Base-by-base conservation (phyloP, 1,284 basidiomycete species). In the Austroboletus novae-zelandiae region DNA sequence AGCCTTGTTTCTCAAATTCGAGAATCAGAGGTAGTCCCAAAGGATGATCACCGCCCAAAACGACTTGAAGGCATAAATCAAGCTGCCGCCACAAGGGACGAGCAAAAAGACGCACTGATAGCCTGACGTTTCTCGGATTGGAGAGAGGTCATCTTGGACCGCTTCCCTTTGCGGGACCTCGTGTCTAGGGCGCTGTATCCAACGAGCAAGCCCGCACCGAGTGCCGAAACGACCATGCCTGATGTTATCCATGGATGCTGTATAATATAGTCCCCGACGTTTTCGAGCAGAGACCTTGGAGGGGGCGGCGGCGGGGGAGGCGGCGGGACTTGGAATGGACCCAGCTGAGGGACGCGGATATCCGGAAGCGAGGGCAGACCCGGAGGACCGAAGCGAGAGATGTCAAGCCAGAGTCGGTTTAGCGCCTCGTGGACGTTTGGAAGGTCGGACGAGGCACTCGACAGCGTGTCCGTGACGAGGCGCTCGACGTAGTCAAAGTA, bases 31-130 rank as follows among this genome's bases (percentile, higher is more conserved):
- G 83, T 17, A 80, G 72, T 11, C 81, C 89, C 43, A 86, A 74
- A 1, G 84, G 79, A 29, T 78, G 74, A 61, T 93, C 90, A 17
- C 84, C 90, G 37, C 91, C 91, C 42, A 93, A 76, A 20, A 93
- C 78, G 43, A 92, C 89, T 91, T 61, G 53, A 37, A 46, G 50
- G 41, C 47, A 42, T 40, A 29, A 10, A 56, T 60, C 49, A 61
- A 36, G 39, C 31, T 15, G 47, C 40, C n/a, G 51, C 25, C 47
- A 13, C 30, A 30, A 29, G 42, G n/a, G 17, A 43, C 20, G 31
- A 51, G 32, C 15, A 17, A 48, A 40, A 43, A 18, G 7, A 76
- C 82, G 52, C 55, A 90, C 88, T 84, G 49, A 91, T 79, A 42
- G 87, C 85, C 60, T 88, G 83, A 55, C 81, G 75, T 55, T 79